Evolutionary conservation across 2,329 filamentous ascomycete species (phyloP).

Genomic region (Xylogone sp.): DNA sequence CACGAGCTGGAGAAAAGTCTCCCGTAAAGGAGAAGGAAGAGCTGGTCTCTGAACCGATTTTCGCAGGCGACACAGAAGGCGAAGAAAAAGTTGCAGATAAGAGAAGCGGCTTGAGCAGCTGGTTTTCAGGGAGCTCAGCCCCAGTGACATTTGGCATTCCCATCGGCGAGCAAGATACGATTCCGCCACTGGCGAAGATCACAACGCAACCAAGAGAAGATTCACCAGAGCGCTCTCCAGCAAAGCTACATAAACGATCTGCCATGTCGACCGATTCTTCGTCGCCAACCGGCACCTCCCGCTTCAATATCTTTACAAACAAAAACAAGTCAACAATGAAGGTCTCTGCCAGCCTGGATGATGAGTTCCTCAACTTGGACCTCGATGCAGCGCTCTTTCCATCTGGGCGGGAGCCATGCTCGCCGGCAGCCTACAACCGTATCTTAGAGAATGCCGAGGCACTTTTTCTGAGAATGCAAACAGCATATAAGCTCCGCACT

Average conservation of each 20-base stretch:
- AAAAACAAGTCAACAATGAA: slow-evolving; percentile 18
- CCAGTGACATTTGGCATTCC: slow-evolving; percentile 18
- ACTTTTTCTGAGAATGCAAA: slow-evolving; percentile 52
- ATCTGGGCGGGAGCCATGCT: slow-evolving; percentile 45
- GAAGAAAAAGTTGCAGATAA: slow-evolving; percentile 19
- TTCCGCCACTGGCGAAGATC: slow-evolving; percentile 1
- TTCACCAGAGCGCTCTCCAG: slow-evolving; percentile 12
- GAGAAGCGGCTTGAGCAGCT: slow-evolving; percentile 20
- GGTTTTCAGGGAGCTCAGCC: slow-evolving; percentile 24
- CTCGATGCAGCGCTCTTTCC: slow-evolving; percentile 53
- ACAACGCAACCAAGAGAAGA: slow-evolving; percentile 7
- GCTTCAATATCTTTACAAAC: slow-evolving; percentile 22
- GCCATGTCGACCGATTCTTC: slow-evolving; percentile 12
- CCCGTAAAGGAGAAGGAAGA: slow-evolving; percentile 12
- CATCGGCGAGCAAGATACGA: slow-evolving; percentile 9
- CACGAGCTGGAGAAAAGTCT: slow-evolving; percentile 10
- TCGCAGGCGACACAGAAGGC: slow-evolving; percentile 24
- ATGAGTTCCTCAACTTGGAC: slow-evolving; percentile 53
- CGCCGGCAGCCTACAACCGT: slow-evolving; percentile 57
- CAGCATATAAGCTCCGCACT: slow-evolving; percentile 53
- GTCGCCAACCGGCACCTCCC: slow-evolving; percentile 4
- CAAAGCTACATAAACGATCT: slow-evolving; percentile 16
- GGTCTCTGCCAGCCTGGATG: slow-evolving; percentile 30
- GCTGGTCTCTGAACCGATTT: slow-evolving; percentile 21
- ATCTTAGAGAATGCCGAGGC: slow-evolving; percentile 55